Percentiles rank a stretch among this genome's conserved stretches.
These are phyloP conservation scores for Carpinus viminea DNA, from an alignment of 306 rosid species.

Conservation along the genomic window DNA sequence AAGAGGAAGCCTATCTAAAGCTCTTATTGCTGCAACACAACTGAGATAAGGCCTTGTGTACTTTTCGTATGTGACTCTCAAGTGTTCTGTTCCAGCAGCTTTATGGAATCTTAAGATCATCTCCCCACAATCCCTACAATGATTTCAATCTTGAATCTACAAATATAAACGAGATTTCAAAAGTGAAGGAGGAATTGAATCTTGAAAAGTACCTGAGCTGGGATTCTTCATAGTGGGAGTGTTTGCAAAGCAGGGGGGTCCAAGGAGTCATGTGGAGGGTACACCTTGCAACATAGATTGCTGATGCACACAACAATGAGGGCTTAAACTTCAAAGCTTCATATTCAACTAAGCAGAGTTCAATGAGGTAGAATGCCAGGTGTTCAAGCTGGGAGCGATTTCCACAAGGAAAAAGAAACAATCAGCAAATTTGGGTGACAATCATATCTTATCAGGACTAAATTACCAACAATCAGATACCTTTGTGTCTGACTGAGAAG, in stretches of 20 bases:
- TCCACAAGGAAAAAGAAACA: constrained; percentile 17
- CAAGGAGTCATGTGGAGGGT: constrained; percentile 70
- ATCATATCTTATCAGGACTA: background rate
- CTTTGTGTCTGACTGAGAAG: constrained; percentile 72
- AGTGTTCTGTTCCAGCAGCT: constrained; percentile 57
- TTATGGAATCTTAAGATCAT: constrained; percentile 71
- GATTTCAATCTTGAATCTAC: background rate
- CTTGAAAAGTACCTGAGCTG: constrained; percentile 56
- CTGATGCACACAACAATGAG: constrained; percentile 86
- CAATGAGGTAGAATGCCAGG: constrained; percentile 71
- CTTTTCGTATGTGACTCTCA: constrained; percentile 67
- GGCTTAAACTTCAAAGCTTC: constrained; percentile 78
- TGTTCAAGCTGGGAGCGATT: constrained; percentile 64
- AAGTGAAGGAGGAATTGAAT: background rate
- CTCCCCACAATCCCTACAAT: constrained; percentile 65
- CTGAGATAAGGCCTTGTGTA: constrained; percentile 52
- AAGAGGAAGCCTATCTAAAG: constrained; percentile 64
- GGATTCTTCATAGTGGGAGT: constrained; percentile 64
- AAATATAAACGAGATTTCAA: background rate
- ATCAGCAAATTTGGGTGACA: constrained; percentile 20
- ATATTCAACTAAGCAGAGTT: constrained; percentile 71
- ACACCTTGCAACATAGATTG: constrained; percentile 80
- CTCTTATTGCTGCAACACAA: constrained; percentile 56
- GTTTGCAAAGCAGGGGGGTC: constrained; percentile 73
- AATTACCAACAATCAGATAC: constrained; percentile 33